Conservation (phyloP, 768 basidiomycete genomes). For the Boletus pseudo-olivaceus region DNA sequence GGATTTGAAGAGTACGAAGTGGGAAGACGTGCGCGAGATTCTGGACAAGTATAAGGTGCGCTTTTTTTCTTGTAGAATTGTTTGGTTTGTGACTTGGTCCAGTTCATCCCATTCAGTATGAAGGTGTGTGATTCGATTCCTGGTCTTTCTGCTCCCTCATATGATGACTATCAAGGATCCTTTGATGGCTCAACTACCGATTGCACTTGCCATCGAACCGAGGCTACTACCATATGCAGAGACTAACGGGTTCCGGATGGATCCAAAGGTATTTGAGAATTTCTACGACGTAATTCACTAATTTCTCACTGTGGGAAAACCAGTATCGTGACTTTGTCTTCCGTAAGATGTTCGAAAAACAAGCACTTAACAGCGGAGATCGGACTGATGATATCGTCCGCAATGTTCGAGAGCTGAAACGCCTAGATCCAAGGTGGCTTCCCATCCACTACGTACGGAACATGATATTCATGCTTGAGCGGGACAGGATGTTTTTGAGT, state of each 20-base stretch:
- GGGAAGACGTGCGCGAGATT: conserved; percentile 63
- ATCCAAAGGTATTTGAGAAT: conserved; percentile 53
- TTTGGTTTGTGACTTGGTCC: conserved; percentile 16
- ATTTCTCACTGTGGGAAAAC: conserved; percentile 11
- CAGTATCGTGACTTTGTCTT: conserved; percentile 86
- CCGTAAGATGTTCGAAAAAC: conserved; percentile 78
- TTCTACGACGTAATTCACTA: background rate
- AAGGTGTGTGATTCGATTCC: conserved; percentile 42
- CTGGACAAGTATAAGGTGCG: conserved; percentile 67
- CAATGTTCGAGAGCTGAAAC: conserved; percentile 70
- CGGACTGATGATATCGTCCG: conserved; percentile 59
- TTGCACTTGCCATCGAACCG: conserved; percentile 75
- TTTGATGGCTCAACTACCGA: conserved; percentile 72
- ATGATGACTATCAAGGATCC: conserved; percentile 50
- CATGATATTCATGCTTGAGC: conserved; percentile 3
- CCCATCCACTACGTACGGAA: background rate
- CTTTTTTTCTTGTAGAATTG: background rate
- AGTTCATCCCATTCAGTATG: conserved; percentile 78
- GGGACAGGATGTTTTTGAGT: conserved; percentile 70
- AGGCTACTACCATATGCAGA: conserved; percentile 68
- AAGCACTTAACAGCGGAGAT: conserved; percentile 43
- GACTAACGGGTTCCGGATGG: conserved; percentile 75
- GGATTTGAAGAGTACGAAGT: conserved; percentile 54
- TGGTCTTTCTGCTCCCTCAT: conserved; percentile 3
- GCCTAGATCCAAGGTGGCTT: conserved; percentile 62